Evolutionary conservation across 2,329 filamentous ascomycete species (phyloP).

Genomic region (Botrytis aclada): DNA sequence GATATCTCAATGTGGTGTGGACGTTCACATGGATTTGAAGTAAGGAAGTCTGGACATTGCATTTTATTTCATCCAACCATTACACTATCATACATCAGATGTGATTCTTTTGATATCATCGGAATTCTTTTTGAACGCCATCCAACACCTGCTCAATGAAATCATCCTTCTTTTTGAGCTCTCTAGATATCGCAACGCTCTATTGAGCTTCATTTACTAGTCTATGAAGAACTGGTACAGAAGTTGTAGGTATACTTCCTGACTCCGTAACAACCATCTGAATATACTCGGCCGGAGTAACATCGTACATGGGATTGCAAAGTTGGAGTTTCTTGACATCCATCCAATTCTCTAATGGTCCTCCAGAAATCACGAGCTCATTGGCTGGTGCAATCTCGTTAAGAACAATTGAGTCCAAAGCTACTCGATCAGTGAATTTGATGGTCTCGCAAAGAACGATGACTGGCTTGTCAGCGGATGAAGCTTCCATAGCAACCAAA

Average conservation of each 20-base stretch:
- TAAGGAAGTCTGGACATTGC: not conserved
- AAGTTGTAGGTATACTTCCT: constrained; percentile 79
- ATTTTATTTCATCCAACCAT: constrained; percentile 10
- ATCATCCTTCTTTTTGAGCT: not conserved
- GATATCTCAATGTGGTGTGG: not conserved
- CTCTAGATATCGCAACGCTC: not conserved
- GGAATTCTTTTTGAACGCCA: constrained; percentile 1
- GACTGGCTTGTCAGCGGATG: constrained; percentile 72
- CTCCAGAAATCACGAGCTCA: constrained; percentile 49
- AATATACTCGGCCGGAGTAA: constrained; percentile 82
- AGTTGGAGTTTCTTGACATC: constrained; percentile 60
- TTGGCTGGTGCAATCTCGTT: constrained; percentile 86
- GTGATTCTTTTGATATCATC: constrained; percentile 9
- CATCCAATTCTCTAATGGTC: constrained; percentile 50
- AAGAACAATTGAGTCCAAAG: constrained; percentile 86
- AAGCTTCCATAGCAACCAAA: constrained; percentile 79
- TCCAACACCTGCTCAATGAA: not conserved
- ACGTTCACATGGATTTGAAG: not conserved
- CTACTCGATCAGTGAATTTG: constrained; percentile 89
- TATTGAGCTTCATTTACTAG: constrained; percentile 45
- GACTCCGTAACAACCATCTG: constrained; percentile 89
- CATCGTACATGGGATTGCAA: constrained; percentile 82
- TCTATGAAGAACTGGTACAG: constrained; percentile 72
- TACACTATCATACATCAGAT: constrained; percentile 26
- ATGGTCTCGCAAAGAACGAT: constrained; percentile 90